Evolutionary conservation across 495 filamentous ascomycete genomes (phyloP).

Genomic region (Hypoxylon rickii): DNA sequence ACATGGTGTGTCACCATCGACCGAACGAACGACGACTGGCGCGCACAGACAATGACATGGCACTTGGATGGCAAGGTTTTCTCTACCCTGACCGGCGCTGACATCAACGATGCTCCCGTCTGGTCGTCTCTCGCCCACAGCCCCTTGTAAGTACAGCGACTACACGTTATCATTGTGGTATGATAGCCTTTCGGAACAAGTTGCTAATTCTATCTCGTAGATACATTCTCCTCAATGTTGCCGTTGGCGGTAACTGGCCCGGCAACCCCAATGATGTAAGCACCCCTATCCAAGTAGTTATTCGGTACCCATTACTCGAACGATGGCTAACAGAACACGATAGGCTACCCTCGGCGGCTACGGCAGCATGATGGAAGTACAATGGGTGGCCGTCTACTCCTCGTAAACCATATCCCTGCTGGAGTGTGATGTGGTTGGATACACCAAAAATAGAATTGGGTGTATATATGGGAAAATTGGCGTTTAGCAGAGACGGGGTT

Average conservation of each 20-base stretch:
- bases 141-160: conserved; percentile 37
- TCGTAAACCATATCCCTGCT: conserved; percentile 23
- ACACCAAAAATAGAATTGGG: conserved; percentile 27
- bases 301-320: no score
- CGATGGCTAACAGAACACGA: conserved; percentile 8
- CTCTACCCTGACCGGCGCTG: conserved; percentile 43
- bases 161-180: neutral
- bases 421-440: conserved; percentile 8
- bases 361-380: conserved; percentile 57
- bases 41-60: conserved; percentile 51
- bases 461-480: conserved; percentile 29
- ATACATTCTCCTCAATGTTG: conserved; percentile 55
- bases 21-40: conserved; percentile 46
- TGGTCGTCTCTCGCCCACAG: conserved; percentile 54
- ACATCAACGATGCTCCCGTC: conserved; percentile 47
- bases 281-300: neutral
- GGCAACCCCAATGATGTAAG: conserved; percentile 41
- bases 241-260: conserved; percentile 55
- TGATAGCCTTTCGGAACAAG: no score
- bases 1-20: conserved; percentile 53
- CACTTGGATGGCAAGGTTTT: conserved; percentile 48
- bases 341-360: conserved; percentile 46
- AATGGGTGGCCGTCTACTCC: conserved; percentile 51
- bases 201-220: conserved; percentile 5
- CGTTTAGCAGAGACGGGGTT: conserved; percentile 29